Evolutionary conservation across 257 asterid genomes (phyloP).

Genomic region (Thymus mandschuricus): DNA sequence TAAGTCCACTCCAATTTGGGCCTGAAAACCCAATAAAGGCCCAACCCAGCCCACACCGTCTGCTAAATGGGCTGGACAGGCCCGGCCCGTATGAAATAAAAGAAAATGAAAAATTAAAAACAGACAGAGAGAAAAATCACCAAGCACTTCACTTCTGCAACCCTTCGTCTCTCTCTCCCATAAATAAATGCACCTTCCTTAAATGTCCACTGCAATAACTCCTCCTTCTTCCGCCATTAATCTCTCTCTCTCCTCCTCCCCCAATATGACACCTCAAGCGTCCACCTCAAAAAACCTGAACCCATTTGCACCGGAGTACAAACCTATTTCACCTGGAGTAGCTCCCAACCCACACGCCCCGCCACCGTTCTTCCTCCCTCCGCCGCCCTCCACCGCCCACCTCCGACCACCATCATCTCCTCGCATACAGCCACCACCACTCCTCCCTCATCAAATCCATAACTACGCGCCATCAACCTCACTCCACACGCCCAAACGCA

Average conservation of each 20-base stretch:
- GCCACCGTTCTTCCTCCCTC: not conserved
- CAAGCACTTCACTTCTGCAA: not conserved
- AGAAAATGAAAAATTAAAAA: too few relatives aligned
- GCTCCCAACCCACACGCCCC: constrained; percentile 6
- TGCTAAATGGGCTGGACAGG: too few relatives aligned
- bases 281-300: constrained; percentile 4
- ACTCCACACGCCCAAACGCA: not conserved
- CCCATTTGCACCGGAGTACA: constrained; percentile 34
- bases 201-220: not conserved
- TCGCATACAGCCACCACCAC: not conserved
- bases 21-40: too few relatives aligned
- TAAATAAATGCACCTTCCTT: not conserved
- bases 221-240: not conserved
- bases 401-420: constrained; percentile 13
- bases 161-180: not conserved
- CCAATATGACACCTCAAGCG: constrained; percentile 15
- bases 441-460: not conserved
- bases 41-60: too few relatives aligned
- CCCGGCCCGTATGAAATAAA: too few relatives aligned
- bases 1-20: too few relatives aligned
- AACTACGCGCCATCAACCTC: not conserved
- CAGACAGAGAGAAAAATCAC: too few relatives aligned
- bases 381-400: constrained; percentile 1
- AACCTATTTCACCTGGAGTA: constrained; percentile 14
- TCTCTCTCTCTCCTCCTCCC: constrained; percentile 10